Conservation (phyloP, 768 basidiomycete genomes). For the Rhizopogon vesiculosus region DNA sequence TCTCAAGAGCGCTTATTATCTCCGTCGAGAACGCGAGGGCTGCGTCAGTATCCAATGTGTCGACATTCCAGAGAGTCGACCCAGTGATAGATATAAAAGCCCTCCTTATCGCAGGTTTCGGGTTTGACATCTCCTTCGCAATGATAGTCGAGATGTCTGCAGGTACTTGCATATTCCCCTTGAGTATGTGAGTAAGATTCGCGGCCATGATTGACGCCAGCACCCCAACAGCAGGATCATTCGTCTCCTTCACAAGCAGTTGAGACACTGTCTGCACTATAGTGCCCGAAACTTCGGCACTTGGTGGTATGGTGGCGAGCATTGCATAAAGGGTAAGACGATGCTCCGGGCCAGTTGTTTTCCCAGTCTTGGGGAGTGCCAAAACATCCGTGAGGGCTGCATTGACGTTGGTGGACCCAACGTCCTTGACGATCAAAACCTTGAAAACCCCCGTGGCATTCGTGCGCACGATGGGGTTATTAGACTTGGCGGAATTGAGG, state of each 20-base stretch:
- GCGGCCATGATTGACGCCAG: slow-evolving; percentile 50
- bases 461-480: slow-evolving; percentile 54
- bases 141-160: slow-evolving; percentile 44
- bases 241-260: slow-evolving; percentile 69
- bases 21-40: slow-evolving; percentile 49
- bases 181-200: slow-evolving; percentile 58
- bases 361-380: slow-evolving; percentile 73
- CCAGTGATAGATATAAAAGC: slow-evolving; percentile 66
- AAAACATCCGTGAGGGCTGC: slow-evolving; percentile 61
- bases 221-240: slow-evolving; percentile 56
- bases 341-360: slow-evolving; percentile 86
- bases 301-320: slow-evolving; percentile 51
- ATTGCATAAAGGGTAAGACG: slow-evolving; percentile 78
- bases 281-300: slow-evolving; percentile 41
- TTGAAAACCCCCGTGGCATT: slow-evolving; percentile 58
- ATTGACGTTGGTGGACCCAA: slow-evolving; percentile 34
- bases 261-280: slow-evolving; percentile 35
- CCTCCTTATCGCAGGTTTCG: slow-evolving; percentile 57
- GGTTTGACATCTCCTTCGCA: slow-evolving; percentile 65
- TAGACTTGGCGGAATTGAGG: slow-evolving; percentile 71
- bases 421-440: slow-evolving; percentile 31
- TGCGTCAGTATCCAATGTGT: slow-evolving; percentile 33
- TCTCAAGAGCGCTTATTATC: slow-evolving; percentile 61
- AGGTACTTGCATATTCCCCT: slow-evolving; percentile 34
- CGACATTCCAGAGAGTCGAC: slow-evolving; percentile 46